Base-by-base conservation (phyloP, 768 basidiomycete species). In the Boletus eberwhitei region DNA sequence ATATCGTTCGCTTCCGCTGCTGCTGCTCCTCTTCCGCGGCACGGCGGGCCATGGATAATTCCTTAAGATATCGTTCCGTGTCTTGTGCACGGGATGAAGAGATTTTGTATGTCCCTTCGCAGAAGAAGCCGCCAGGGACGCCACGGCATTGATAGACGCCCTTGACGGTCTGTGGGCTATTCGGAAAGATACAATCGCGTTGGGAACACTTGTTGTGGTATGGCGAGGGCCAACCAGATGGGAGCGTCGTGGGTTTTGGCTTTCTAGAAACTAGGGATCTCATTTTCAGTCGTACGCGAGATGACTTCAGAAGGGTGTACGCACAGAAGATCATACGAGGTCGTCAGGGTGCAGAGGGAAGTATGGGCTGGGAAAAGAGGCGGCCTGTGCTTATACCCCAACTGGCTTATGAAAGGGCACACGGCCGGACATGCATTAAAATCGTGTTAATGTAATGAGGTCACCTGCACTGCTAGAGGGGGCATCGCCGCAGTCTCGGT, bases 171-270 rank as follows among this genome's bases (percentile, higher is more conserved):
- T 66, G 59, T 2, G 73, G 73, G 32, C 9, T 56, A 32, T 74
- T 74, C 0, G 73, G 59, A 39, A 59, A 66, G 39, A 57, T 64
- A 48, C 73, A 74, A n/a, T 64, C 67, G 39, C 38, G 66, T 39
- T 71, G 64, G 46, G 66, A 67, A 35, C 73, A 74, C 50, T 71
- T 74, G 60, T 73, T 70, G 48, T 74, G 73, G 50, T 62, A 72
- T 9, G 63, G 63, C 9, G 73, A 74, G 19, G 73, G 73, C 73
- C 73, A 74, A 37, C 62, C 64, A 3, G 67, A 52, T 1, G 71
- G 72, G 5, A 69, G 60, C 2, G 63, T 55, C 26, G 61, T 54
- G 22, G 56, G 35, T 36, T 73, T 73, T 38, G 67, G 61, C 26
- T 66, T 73, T 58, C 46, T 66, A 42, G 57, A 67, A 48, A 73